Conservation (phyloP, 129 eudicot species). For the Escallonia herrerae region DNA sequence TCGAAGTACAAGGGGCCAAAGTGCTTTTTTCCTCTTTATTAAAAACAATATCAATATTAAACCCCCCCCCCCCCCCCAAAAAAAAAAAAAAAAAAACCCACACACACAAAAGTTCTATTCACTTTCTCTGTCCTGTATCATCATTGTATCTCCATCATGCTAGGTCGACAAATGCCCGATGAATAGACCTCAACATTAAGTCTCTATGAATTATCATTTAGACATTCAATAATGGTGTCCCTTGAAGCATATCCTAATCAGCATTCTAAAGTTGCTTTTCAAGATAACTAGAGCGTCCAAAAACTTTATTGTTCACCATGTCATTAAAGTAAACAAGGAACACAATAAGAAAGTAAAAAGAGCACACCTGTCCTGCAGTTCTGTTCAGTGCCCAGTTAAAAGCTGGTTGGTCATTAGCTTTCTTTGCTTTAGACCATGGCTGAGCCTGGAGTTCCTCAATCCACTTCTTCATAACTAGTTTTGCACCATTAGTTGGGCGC, state of each 20-base stretch:
- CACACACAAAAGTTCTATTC: no score
- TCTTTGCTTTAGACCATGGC: conserved; percentile 89
- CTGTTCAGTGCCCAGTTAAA: conserved; percentile 88
- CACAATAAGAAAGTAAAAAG: not conserved
- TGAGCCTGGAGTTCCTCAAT: conserved; percentile 76
- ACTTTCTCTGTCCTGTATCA: no score
- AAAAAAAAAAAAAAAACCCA: no score
- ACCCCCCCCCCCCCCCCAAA: no score
- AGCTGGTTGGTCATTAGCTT: conserved; percentile 96
- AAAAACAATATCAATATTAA: no score
- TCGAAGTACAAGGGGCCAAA: no score
- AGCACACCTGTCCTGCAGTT: conserved; percentile 65
- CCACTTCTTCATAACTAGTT: conserved; percentile 81
- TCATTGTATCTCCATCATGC: no score
- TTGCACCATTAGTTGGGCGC: conserved; percentile 84
- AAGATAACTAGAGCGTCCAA: not conserved
- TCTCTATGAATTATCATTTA: not conserved
- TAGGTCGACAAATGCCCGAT: no score
- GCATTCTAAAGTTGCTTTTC: not conserved
- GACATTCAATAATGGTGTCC: not conserved
- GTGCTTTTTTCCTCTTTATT: no score
- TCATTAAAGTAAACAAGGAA: not conserved
- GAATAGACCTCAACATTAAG: not conserved
- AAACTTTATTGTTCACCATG: not conserved
- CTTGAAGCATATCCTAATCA: not conserved